A percentile compares a stretch with the other conserved stretches of the same genome.
Evolutionary conservation across 1,284 basidiomycete genomes (phyloP).

Genomic region (Cystobasidium sp.): DNA sequence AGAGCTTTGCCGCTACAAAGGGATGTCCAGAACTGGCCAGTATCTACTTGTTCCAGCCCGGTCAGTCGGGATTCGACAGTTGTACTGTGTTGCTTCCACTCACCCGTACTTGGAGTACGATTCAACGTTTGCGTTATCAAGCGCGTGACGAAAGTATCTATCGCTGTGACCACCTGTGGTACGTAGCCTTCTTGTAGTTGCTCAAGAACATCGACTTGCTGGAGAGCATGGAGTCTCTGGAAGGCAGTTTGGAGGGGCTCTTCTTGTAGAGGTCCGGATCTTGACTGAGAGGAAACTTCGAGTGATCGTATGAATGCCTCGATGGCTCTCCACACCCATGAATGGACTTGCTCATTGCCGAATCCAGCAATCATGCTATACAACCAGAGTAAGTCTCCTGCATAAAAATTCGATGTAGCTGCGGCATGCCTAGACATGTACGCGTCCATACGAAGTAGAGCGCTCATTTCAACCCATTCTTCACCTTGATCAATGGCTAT

Average conservation of each 20-base stretch:
- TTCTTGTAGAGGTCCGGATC: no score
- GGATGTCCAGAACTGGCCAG: not conserved
- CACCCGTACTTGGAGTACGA: not conserved
- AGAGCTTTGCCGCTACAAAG: not conserved
- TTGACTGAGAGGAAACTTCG: not conserved
- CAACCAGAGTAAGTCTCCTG: constrained; percentile 12
- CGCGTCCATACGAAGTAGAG: not conserved
- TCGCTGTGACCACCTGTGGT: not conserved
- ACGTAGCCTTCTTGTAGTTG: constrained; percentile 13
- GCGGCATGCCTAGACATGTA: not conserved
- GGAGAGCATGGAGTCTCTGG: not conserved
- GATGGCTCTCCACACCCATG: not conserved
- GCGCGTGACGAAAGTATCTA: not conserved
- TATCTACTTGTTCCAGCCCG: not conserved
- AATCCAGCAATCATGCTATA: constrained; percentile 26
- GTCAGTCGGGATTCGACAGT: not conserved
- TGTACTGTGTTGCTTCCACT: not conserved
- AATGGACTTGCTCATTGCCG: constrained; percentile 1
- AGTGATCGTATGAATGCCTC: not conserved
- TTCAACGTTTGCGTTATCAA: not conserved
- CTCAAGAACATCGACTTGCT: constrained; percentile 20
- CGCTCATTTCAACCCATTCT: not conserved
- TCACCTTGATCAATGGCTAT: constrained; percentile 15
- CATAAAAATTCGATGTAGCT: not conserved
- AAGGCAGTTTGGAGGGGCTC: not conserved